Evolutionary conservation across 1,284 basidiomycete species (phyloP).

Genomic region (Termitomyces sp.): DNA sequence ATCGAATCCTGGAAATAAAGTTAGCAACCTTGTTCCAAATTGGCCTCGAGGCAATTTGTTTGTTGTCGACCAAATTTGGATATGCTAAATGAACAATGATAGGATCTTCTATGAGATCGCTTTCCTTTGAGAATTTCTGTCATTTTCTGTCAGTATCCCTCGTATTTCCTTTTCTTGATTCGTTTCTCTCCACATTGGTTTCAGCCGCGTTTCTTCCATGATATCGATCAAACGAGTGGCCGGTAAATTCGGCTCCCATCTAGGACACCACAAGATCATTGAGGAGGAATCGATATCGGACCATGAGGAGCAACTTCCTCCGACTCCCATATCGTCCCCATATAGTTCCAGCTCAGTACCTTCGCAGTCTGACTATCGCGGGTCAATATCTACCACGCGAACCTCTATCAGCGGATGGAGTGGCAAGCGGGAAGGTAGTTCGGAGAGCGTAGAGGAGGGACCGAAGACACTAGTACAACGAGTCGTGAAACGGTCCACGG

Average conservation of each 20-base stretch:
- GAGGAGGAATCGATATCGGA: constrained; percentile 16
- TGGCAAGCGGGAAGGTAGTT: constrained; percentile 32
- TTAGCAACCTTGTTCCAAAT: constrained; percentile 9
- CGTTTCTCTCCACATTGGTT: constrained; percentile 6
- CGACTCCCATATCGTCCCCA: constrained; percentile 26
- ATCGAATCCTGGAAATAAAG: neutral
- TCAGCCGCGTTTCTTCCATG: constrained; percentile 10
- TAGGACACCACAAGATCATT: constrained; percentile 24
- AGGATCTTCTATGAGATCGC: constrained; percentile 14
- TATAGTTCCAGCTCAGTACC: constrained; percentile 18
- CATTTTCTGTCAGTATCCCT: constrained; percentile 2
- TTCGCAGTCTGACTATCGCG: constrained; percentile 38
- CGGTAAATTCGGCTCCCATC: constrained; percentile 28
- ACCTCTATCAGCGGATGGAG: constrained; percentile 53
- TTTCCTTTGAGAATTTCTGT: constrained; percentile 10
- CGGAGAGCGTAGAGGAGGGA: constrained; percentile 31
- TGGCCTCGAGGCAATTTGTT: constrained; percentile 16
- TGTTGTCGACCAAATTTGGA: constrained; percentile 8
- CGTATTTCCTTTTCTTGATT: constrained; percentile 8
- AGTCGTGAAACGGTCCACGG: constrained; percentile 44
- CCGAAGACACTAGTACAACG: constrained; percentile 16
- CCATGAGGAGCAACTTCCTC: constrained; percentile 18
- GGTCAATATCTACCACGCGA: constrained; percentile 58
- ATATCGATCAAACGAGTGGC: constrained; percentile 36
- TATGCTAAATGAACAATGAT: constrained; percentile 23